Conservation (phyloP, 257 asterid species). For the Leonotis leonurus region DNA sequence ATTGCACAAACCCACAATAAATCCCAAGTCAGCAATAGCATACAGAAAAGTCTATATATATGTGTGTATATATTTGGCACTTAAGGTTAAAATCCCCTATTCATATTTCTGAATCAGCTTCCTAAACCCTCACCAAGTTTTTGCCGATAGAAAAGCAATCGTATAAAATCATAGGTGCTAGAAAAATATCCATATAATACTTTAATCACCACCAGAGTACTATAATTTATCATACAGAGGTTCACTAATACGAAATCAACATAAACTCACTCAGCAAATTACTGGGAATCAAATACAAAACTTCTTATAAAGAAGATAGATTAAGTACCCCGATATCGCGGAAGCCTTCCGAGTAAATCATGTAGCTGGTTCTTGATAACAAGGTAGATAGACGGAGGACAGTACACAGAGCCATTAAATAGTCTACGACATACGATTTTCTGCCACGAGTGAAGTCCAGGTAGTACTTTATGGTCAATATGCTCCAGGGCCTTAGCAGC, state of each 20-base stretch:
- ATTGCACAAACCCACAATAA: too few species aligned
- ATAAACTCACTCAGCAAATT: constrained; percentile 7
- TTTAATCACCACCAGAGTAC: too few species aligned
- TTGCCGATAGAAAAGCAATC: too few species aligned
- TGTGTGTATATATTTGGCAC: too few species aligned
- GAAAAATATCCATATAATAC: too few species aligned
- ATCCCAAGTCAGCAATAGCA: too few species aligned
- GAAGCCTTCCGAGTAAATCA: constrained; percentile 40
- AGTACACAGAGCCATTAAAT: constrained; percentile 74
- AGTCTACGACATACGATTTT: constrained; percentile 61
- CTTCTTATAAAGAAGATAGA: not conserved
- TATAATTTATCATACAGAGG: not conserved
- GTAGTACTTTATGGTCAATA: constrained; percentile 64
- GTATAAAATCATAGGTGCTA: too few species aligned
- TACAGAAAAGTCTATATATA: too few species aligned
- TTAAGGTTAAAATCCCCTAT: too few species aligned
- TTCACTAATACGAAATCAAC: not conserved
- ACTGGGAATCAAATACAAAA: not conserved
- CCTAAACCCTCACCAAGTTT: too few species aligned
- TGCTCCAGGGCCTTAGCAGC: constrained; percentile 90
- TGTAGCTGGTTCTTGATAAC: constrained; percentile 50
- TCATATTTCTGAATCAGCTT: too few species aligned
- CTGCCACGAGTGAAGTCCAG: constrained; percentile 78
- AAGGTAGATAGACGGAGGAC: constrained; percentile 65
- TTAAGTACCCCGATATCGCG: constrained; percentile 39